phyloP scores from a whole-genome alignment of 768 basidiomycete genomes.

The Mycena olivaceomarginata region DNA sequence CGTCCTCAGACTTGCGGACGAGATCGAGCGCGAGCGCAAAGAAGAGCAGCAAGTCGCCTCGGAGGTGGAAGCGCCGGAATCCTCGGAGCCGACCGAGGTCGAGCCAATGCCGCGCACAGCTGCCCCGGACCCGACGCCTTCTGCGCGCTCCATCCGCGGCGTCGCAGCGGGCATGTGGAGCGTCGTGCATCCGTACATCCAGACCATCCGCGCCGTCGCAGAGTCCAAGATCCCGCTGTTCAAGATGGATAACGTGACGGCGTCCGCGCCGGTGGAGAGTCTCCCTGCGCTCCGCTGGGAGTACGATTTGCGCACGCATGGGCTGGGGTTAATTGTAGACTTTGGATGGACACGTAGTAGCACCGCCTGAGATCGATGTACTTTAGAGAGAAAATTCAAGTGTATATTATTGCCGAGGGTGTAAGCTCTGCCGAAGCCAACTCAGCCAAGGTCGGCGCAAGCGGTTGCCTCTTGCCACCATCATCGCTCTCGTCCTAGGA shows the following conservation, averaged over 20 bases:
- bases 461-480: slow-evolving; percentile 35
- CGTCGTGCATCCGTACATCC: slow-evolving; percentile 33
- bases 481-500: neutral
- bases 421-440: neutral
- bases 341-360: slow-evolving; percentile 76
- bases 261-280: slow-evolving; percentile 42
- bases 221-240: slow-evolving; percentile 12
- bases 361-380: neutral
- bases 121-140: slow-evolving; percentile 27
- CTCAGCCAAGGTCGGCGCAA: neutral
- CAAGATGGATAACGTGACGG: slow-evolving; percentile 34
- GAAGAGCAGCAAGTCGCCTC: slow-evolving; percentile 31
- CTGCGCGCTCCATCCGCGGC: slow-evolving; percentile 13
- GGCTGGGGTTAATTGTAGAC: slow-evolving; percentile 84
- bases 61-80: slow-evolving; percentile 31
- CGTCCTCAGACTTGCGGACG: slow-evolving; percentile 67
- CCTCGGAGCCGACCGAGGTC: slow-evolving; percentile 27
- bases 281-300: slow-evolving; percentile 65
- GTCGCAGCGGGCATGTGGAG: slow-evolving; percentile 34
- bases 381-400: neutral
- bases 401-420: slow-evolving; percentile 32
- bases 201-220: slow-evolving; percentile 15
- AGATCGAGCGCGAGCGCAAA: slow-evolving; percentile 60
- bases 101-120: slow-evolving; percentile 38
- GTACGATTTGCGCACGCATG: slow-evolving; percentile 84